Conservation (phyloP, 2,329 filamentous ascomycete genomes). For the Cordyceps sp. region DNA sequence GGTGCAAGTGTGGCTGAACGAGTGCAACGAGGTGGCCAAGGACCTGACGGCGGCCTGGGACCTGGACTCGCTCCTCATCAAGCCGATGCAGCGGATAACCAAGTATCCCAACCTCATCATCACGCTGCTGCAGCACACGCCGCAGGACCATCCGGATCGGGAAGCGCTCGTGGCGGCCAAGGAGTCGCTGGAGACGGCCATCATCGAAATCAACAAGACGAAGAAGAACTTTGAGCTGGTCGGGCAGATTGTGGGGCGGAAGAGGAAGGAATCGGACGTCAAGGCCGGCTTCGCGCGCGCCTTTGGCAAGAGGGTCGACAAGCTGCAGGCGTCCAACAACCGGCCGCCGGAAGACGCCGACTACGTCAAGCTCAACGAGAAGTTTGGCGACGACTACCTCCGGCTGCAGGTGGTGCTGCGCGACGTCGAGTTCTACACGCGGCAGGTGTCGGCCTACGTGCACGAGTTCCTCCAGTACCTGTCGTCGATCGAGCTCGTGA, state of each 20-base stretch:
- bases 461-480: constrained; percentile 68
- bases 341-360: constrained; percentile 59
- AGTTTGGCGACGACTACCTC: constrained; percentile 83
- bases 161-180: constrained; percentile 39
- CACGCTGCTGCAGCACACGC: constrained; percentile 64
- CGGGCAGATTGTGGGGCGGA: constrained; percentile 70
- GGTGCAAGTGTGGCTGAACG: constrained; percentile 72
- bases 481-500: constrained; percentile 67
- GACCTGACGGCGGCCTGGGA: constrained; percentile 92
- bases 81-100: constrained; percentile 84
- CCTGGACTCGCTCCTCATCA: constrained; percentile 87
- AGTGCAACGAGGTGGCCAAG: constrained; percentile 82
- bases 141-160: constrained; percentile 69
- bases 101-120: constrained; percentile 84
- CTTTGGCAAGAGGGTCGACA: constrained; percentile 78
- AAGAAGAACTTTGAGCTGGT: constrained; percentile 92
- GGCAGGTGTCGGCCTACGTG: constrained; percentile 66
- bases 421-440: constrained; percentile 84
- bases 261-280: constrained; percentile 78
- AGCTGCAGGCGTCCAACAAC: constrained; percentile 49
- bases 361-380: constrained; percentile 68
- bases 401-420: constrained; percentile 82
- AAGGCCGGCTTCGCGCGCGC: constrained; percentile 73
- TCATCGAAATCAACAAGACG: constrained; percentile 80
- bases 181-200: constrained; percentile 43